Percentiles rank a stretch among this genome's conserved stretches.
These are phyloP conservation scores for Botryotinia convoluta DNA, from an alignment of 2,329 filamentous ascomycete genomes.

Conservation along the genomic window DNA sequence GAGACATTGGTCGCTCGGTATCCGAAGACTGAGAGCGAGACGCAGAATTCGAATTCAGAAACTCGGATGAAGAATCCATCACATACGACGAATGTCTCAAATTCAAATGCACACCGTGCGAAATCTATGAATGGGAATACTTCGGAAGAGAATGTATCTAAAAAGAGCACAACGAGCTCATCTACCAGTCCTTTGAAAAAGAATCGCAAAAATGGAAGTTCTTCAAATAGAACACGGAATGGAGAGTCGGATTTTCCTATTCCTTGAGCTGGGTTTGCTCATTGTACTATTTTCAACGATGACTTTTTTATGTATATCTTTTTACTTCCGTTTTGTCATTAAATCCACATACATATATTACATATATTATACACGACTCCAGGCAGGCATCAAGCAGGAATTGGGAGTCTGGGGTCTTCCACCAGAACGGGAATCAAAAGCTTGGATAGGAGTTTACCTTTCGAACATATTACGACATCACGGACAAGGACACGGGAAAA, in stretches of 20 bases:
- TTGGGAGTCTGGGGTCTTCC: background rate
- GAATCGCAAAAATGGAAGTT: background rate
- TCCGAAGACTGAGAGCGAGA: background rate
- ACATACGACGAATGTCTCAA: background rate
- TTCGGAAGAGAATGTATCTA: background rate
- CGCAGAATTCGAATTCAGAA: background rate
- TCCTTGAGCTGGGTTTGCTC: background rate
- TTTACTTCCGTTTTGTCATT: background rate
- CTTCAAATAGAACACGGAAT: background rate
- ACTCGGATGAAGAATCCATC: background rate
- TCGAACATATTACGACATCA: background rate
- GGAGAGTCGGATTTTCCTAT: background rate
- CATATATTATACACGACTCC: background rate
- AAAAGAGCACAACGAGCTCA: background rate
- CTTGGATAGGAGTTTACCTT: background rate
- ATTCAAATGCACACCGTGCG: background rate
- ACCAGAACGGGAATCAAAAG: background rate
- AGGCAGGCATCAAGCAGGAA: background rate
- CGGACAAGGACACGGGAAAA: background rate
- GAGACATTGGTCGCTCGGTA: conserved; percentile 24
- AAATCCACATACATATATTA: background rate
- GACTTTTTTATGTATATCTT: background rate
- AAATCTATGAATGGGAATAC: background rate
- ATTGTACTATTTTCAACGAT: background rate
- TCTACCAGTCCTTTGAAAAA: background rate